Evolutionary conservation across 768 basidiomycete genomes (phyloP).

Genomic region (Russula emetica): DNA sequence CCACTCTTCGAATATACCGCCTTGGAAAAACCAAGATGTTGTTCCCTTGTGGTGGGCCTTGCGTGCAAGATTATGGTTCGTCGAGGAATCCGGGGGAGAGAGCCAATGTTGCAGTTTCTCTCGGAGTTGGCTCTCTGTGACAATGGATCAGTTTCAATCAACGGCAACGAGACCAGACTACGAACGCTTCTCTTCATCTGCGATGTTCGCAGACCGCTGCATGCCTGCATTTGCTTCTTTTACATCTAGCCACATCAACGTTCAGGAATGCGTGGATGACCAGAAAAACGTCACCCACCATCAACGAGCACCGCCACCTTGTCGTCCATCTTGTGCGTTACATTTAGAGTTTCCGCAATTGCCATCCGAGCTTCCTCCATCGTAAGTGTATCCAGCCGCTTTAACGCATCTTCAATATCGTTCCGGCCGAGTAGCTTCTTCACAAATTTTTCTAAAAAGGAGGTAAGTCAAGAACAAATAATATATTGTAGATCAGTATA

Average conservation of each 20-base stretch:
- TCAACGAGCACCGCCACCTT: not conserved
- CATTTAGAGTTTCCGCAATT: not conserved
- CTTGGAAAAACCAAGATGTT: too few relatives aligned
- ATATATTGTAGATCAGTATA: not conserved
- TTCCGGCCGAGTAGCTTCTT: conserved; percentile 7
- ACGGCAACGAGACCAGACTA: not conserved
- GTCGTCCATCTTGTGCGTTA: not conserved
- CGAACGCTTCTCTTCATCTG: conserved; percentile 6
- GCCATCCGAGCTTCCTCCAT: conserved; percentile 5
- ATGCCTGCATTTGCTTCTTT: not conserved
- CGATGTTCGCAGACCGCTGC: not conserved
- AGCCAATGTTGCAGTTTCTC: too few relatives aligned
- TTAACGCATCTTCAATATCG: not conserved
- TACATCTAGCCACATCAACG: not conserved
- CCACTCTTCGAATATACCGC: too few relatives aligned
- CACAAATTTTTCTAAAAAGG: not conserved
- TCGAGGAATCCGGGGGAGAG: too few relatives aligned
- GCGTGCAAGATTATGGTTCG: too few relatives aligned
- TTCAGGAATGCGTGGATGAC: not conserved
- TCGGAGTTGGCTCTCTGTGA: not conserved
- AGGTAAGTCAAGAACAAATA: not conserved
- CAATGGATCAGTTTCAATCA: not conserved
- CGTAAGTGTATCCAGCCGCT: not conserved
- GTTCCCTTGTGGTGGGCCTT: too few relatives aligned
- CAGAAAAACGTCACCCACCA: not conserved